Base-by-base conservation (phyloP, 768 basidiomycete genomes). In the Pleurotus djamor region DNA sequence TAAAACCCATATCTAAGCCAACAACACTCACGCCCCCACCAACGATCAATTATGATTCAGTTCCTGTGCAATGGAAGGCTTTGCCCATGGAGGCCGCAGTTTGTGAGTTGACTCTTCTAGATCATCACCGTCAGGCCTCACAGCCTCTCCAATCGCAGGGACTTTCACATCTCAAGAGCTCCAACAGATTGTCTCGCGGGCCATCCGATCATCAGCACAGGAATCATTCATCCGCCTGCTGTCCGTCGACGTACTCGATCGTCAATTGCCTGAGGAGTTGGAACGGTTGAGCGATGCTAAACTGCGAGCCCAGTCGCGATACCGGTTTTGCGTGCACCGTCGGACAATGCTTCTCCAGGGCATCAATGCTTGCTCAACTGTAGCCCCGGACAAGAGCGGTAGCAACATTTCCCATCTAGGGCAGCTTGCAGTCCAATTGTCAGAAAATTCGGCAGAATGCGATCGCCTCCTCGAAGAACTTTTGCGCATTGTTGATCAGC, bases 181-280 rank as follows among this genome's bases (percentile, higher is more conserved):
- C 34, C 91, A 91, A 66, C 77, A 82, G 21, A 82, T 91, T 60
- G 90, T 91, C 16, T 86, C 89, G 34, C 78, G 82, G 5, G 87
- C 88, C 4, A 89, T 92, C 63, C 83, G 87, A 12, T 74, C 81
- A 16, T 88, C 88, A 8, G 84, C 88, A 0, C 77, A 80, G 60
- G 87, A 88, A 60, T 85, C 87, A 2, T 89, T 85, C 64, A 83
- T 92, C 52, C 88, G 89, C 3, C 76, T 92, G 8, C 77, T 92
- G 17, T 82, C 88, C 10, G 63, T 83, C 12, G 81, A 88, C 12
- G 81, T 81, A 13, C 75, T 90, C 59, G 88, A 91, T 61, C 75
- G 69, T 28, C 78, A 78, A 61, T 74, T 91, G 3, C 81, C 84
- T 0, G 74, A 75, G 28, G 90, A 92, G 68, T 67, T 83, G 4